Percentiles rank a stretch among this genome's conserved stretches.
Conservation (phyloP, 2,329 filamentous ascomycete genomes). For the Fusarium sp. region DNA sequence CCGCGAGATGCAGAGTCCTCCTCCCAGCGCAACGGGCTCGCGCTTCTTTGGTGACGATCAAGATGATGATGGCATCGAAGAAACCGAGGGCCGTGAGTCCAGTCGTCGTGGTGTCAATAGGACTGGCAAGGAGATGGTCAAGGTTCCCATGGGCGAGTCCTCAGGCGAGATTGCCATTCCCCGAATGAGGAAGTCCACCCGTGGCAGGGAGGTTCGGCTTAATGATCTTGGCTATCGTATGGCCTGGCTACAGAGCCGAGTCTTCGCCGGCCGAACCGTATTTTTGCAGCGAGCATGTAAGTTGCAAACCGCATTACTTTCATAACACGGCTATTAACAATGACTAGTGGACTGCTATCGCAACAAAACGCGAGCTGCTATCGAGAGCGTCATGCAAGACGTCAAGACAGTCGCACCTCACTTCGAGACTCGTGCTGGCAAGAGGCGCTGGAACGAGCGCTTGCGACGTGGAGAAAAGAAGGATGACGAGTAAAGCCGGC, state of each 20-base stretch:
- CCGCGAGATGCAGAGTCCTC: slow-evolving; percentile 90
- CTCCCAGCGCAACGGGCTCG: slow-evolving; percentile 79
- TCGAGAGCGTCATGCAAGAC: slow-evolving; percentile 83
- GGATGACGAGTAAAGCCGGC: slow-evolving; percentile 47
- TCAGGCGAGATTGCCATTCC: slow-evolving; percentile 81
- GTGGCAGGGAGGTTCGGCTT: slow-evolving; percentile 86
- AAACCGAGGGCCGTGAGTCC: slow-evolving; percentile 62
- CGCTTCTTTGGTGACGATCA: slow-evolving; percentile 79
- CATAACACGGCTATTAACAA: slow-evolving; percentile 21
- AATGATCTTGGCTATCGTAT: slow-evolving; percentile 96
- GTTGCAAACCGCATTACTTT: slow-evolving; percentile 55
- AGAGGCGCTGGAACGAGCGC: slow-evolving; percentile 78
- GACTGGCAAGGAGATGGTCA: slow-evolving; percentile 61
- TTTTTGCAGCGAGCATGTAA: slow-evolving; percentile 93
- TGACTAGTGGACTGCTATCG: slow-evolving; percentile 88
- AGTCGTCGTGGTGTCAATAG: slow-evolving; percentile 54
- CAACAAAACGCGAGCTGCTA: slow-evolving; percentile 87
- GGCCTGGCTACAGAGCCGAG: slow-evolving; percentile 95
- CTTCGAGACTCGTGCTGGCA: slow-evolving; percentile 89
- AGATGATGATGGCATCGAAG: slow-evolving; percentile 67
- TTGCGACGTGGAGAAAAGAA: slow-evolving; percentile 56
- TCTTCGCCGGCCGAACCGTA: slow-evolving; percentile 86
- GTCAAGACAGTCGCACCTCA: slow-evolving; percentile 81
- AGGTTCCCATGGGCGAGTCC: slow-evolving; percentile 76
- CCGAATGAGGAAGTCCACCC: slow-evolving; percentile 75